Conservation (phyloP, 2,329 filamentous ascomycete genomes). For the Rhynchosporium agropyri region DNA sequence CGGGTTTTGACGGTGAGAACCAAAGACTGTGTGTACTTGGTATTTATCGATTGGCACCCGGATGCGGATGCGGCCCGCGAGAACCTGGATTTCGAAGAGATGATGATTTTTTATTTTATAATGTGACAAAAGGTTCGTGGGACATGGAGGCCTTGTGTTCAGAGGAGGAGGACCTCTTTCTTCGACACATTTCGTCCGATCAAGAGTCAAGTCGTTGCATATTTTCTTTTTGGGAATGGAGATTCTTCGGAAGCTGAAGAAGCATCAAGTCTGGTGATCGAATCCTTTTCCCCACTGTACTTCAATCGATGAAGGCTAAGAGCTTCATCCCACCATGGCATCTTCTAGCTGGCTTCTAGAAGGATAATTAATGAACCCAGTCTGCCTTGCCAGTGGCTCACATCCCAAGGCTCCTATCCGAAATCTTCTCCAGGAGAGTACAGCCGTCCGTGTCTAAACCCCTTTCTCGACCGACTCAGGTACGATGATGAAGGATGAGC, state of each 20-base stretch:
- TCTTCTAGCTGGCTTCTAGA: conserved; percentile 16
- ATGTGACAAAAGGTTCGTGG: too few relatives aligned
- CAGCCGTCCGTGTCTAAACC: not conserved
- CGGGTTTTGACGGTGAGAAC: conserved; percentile 1
- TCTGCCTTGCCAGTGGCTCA: conserved; percentile 9
- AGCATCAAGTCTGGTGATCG: not conserved
- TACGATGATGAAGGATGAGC: not conserved
- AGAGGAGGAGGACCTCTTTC: too few relatives aligned
- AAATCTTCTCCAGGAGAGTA: not conserved
- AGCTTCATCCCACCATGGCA: not conserved
- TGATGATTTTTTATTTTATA: too few relatives aligned
- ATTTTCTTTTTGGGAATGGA: not conserved
- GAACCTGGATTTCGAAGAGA: too few relatives aligned
- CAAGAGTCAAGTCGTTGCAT: conserved; percentile 9
- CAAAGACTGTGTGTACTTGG: too few relatives aligned
- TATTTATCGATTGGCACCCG: too few relatives aligned
- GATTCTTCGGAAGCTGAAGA: not conserved
- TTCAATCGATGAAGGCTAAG: not conserved
- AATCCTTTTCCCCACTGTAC: not conserved
- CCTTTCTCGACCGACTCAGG: not conserved
- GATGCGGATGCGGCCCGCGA: too few relatives aligned
- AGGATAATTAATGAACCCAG: conserved; percentile 6
- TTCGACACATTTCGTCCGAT: not conserved
- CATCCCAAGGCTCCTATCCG: conserved; percentile 2
- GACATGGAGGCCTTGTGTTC: too few relatives aligned